Conservation (phyloP, 192 early-diverging fungal species). For the Spizellomyces punctatus region DNA sequence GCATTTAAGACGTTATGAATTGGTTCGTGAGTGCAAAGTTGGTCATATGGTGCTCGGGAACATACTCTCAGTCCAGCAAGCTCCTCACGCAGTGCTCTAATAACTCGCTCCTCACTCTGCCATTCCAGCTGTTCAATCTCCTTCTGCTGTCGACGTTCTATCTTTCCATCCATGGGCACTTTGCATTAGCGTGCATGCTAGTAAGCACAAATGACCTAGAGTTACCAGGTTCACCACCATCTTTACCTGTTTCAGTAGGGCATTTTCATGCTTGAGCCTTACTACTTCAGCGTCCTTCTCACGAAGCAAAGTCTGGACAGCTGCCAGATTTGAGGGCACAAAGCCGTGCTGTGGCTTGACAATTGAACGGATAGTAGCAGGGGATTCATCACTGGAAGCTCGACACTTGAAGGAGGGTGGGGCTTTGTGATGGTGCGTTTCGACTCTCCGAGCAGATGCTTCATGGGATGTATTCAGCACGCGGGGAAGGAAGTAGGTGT, state of each 20-base stretch:
- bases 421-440: too few species aligned
- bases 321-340: too few species aligned
- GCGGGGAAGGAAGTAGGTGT: too few species aligned
- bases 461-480: too few species aligned
- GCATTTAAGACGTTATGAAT: neutral
- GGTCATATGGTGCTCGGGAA: neutral
- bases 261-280: constrained; percentile 52
- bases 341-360: too few species aligned
- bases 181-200: neutral
- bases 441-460: too few species aligned
- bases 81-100: constrained; percentile 51
- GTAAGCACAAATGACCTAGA: neutral
- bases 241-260: constrained; percentile 52
- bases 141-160: constrained; percentile 57
- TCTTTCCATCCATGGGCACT: constrained; percentile 30
- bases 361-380: too few species aligned
- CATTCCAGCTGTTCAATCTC: constrained; percentile 50
- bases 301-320: constrained; percentile 38
- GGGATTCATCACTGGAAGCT: too few species aligned
- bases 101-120: constrained; percentile 51
- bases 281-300: constrained; percentile 51
- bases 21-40: neutral
- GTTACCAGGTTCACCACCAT: neutral
- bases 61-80: constrained; percentile 48
- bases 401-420: too few species aligned